These are phyloP conservation scores for Paxillus rubicundulus DNA, from an alignment of 768 basidiomycete genomes.

Conservation along the genomic window DNA sequence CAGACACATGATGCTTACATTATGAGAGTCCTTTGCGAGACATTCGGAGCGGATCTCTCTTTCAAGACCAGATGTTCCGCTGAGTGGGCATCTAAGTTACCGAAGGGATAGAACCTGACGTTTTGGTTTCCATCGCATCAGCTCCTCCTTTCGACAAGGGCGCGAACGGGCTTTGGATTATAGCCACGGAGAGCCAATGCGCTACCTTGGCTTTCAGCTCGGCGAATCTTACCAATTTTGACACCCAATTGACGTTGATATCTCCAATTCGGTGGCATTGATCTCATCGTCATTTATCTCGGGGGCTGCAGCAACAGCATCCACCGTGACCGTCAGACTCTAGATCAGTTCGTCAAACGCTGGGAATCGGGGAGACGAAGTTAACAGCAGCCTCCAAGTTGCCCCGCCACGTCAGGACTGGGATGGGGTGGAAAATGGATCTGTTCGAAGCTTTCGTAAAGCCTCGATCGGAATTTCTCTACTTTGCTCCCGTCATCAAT, in stretches of 20 bases:
- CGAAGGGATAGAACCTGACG: background rate
- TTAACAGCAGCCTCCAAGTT: background rate
- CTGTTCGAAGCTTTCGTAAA: background rate
- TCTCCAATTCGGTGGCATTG: background rate
- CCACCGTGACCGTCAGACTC: no score
- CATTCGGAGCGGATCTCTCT: background rate
- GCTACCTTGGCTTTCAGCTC: background rate
- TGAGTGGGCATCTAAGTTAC: background rate
- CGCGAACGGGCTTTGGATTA: background rate
- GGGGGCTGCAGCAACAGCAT: background rate
- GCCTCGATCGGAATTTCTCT: background rate
- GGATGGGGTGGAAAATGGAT: background rate
- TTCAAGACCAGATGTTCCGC: background rate
- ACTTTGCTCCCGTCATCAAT: background rate
- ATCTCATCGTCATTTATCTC: conserved; percentile 19
- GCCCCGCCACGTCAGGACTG: conserved; percentile 3
- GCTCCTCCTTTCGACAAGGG: background rate
- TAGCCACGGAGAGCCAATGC: conserved; percentile 1
- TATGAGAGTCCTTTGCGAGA: background rate
- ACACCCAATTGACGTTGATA: background rate
- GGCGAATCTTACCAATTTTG: background rate
- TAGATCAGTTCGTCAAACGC: conserved; percentile 1
- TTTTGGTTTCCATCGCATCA: background rate
- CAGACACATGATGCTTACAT: background rate
- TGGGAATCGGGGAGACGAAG: background rate